Evolutionary conservation across 208 protist genomes (phyloP).

Genomic region (Porcisia hertigi): DNA sequence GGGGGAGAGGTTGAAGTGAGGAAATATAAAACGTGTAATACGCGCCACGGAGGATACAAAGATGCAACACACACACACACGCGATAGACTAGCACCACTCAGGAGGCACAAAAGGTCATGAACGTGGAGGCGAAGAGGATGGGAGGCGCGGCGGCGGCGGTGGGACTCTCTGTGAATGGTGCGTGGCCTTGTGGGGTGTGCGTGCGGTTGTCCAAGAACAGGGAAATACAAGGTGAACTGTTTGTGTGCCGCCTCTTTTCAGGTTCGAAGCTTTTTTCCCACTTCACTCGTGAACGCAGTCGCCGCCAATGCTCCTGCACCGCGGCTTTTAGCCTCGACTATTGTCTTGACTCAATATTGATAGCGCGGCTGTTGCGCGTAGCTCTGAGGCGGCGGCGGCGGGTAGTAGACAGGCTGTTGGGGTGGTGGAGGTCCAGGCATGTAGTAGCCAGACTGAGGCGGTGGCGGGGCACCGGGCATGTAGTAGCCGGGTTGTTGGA

Average conservation of each 20-base stretch:
- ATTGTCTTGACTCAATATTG: slow-evolving; percentile 12
- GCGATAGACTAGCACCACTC: no score
- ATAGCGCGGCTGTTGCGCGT: slow-evolving; percentile 30
- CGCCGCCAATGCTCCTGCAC: not conserved
- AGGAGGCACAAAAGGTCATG: no score
- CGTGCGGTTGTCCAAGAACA: not conserved
- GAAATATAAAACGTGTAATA: no score
- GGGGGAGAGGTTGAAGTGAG: no score
- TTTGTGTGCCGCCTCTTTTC: not conserved
- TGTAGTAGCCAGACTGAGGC: slow-evolving; percentile 27
- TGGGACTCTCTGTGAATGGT: no score
- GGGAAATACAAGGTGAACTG: not conserved
- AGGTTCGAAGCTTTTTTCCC: not conserved
- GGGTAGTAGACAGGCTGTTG: slow-evolving; percentile 21
- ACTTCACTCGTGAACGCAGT: not conserved
- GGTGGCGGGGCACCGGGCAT: slow-evolving; percentile 21
- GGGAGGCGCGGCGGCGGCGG: no score
- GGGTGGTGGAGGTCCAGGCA: slow-evolving; percentile 1
- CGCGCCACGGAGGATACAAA: no score
- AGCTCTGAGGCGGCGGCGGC: slow-evolving; percentile 27
- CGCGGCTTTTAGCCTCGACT: not conserved
- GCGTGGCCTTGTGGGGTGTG: not conserved
- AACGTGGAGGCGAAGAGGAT: no score
- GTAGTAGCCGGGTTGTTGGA: slow-evolving; percentile 18
- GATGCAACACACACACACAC: no score